Conservation (phyloP, 352 stramenopile species). For the Globisporangium viniferum region DNA sequence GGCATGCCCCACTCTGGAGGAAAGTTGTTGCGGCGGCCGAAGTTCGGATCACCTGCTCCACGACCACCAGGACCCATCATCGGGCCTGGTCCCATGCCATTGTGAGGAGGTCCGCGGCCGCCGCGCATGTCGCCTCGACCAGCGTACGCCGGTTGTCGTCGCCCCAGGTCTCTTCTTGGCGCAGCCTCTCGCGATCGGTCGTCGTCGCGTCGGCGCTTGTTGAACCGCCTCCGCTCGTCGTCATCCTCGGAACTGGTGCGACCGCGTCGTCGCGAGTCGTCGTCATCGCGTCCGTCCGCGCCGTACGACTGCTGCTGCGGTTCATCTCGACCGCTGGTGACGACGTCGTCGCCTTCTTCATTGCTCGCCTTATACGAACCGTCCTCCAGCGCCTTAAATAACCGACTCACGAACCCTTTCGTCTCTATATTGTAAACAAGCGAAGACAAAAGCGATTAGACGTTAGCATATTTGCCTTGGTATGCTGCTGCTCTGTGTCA, state of each 20-base stretch:
- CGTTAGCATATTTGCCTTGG: neutral
- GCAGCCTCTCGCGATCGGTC: conserved; percentile 23
- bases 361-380: conserved; percentile 48
- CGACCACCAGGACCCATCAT: conserved; percentile 8
- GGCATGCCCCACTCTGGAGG: conserved; percentile 66
- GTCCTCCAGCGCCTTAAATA: conserved; percentile 66
- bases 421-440: conserved; percentile 47
- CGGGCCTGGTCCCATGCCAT: conserved; percentile 6
- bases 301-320: conserved; percentile 14
- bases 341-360: conserved; percentile 23
- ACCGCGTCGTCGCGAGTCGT: conserved; percentile 31
- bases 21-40: conserved; percentile 61
- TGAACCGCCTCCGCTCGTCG: conserved; percentile 48
- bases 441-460: conserved; percentile 6
- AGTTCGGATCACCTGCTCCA: conserved; percentile 26
- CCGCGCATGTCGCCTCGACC: conserved; percentile 27
- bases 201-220: conserved; percentile 62
- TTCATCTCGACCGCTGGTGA: conserved; percentile 1
- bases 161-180: conserved; percentile 22
- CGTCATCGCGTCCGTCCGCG: conserved; percentile 18
- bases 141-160: conserved; percentile 23
- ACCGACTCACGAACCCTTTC: conserved; percentile 55
- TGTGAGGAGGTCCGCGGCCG: conserved; percentile 13
- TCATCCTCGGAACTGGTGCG: conserved; percentile 48
- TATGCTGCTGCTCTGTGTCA: neutral